Evolutionary conservation across 805 yeast genomes (phyloP), one percentile per base, ranked within the genome.

Genomic region (Metschnikowia drakensbergensis): DNA sequence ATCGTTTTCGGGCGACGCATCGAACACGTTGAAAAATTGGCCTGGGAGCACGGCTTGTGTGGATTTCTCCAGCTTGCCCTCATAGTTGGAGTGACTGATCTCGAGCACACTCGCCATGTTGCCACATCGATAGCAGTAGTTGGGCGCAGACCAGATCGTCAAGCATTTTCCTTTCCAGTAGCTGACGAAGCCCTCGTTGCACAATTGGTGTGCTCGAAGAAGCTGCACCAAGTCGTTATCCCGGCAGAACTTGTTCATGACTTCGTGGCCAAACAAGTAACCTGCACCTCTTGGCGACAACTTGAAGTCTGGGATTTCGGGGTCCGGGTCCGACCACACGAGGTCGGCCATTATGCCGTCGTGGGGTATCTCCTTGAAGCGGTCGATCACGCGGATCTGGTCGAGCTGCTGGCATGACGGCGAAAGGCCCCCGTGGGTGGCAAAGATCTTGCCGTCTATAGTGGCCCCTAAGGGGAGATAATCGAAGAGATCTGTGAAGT

Each of bases 271-370:
- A 73, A 94, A 94, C 23, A 94, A 88, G 66, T 92, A 94, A 4
- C 99, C 99, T 1, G 99, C 99, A 36, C 99, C 99, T 59, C 99
- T 69, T 1, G 99, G 96, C 29, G 91, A 83, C 22, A 94, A 78
- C 55, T 91, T 84, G 65, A 94, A 94, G 60, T 90, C 96, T 57
- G 71, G 58, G 48, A 74, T 73, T 48, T 86, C 88, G 11, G 59
- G 59, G 65, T 95, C 98, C 0, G 99, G 99, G 62, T 94, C 99
- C 23, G 94, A 84, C 99, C 99, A 94, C 17, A 94, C 98, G 44
- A 94, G 72, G 65, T 94, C 99, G 1, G 99, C 99, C 97, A 94
- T 94, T 11, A 97, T 96, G 0, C 99, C 99, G 64, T 94, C 99
- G 58, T 95, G 99, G 0, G 99, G 99, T 9, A 95, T 89, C 64